Percentiles rank a stretch among this genome's conserved stretches.
Evolutionary conservation across 2,329 filamentous ascomycete genomes (phyloP).

Genomic region (Aspergillus clavatus): DNA sequence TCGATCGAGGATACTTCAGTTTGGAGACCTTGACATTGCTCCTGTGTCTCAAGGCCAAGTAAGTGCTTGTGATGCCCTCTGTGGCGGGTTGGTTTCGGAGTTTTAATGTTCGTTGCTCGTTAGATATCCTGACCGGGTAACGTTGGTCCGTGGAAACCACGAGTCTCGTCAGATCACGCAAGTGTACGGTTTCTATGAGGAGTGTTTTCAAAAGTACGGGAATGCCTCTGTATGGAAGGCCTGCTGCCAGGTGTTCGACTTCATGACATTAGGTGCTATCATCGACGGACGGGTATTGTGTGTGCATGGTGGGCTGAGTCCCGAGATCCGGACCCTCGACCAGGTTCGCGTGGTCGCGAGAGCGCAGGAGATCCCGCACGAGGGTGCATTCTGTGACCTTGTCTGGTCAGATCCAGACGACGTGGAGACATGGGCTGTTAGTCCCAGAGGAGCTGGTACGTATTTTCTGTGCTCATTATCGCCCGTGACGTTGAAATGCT

Average conservation of each 20-base stretch:
- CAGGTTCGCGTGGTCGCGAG: constrained; percentile 70
- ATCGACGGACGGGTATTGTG: constrained; percentile 71
- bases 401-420: constrained; percentile 73
- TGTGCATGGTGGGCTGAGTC: constrained; percentile 66
- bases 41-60: constrained; percentile 69
- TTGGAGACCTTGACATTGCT: constrained; percentile 68
- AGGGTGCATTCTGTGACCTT: constrained; percentile 71
- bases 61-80: constrained; percentile 21
- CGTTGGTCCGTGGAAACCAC: constrained; percentile 69
- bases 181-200: constrained; percentile 74
- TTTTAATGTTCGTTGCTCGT: too few species aligned
- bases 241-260: constrained; percentile 74
- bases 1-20: constrained; percentile 70
- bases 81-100: too few species aligned
- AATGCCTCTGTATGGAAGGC: constrained; percentile 76
- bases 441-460: constrained; percentile 61
- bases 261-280: constrained; percentile 67
- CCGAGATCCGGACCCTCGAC: constrained; percentile 69
- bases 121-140: constrained; percentile 67
- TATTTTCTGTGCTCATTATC: constrained; percentile 9
- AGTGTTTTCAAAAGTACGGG: constrained; percentile 71
- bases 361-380: constrained; percentile 71
- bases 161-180: constrained; percentile 74
- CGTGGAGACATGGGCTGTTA: constrained; percentile 66
- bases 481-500: neutral